Evolutionary conservation across 352 stramenopile species (phyloP).

Genomic region (Pythium sukuiense): DNA sequence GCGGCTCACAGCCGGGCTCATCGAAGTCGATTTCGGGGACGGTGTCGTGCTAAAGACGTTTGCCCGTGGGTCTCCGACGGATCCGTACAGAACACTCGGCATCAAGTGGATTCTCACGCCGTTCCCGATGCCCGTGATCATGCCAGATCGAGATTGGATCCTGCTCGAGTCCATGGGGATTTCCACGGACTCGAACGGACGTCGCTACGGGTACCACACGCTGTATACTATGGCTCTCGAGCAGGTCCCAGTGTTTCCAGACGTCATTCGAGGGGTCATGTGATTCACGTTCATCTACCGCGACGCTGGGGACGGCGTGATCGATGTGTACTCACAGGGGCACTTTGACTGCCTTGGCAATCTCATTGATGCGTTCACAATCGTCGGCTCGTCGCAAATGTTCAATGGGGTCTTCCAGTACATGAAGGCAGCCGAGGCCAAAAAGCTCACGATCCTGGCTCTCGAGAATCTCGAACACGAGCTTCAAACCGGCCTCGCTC

Average conservation of each 20-base stretch:
- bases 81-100: slow-evolving; percentile 51
- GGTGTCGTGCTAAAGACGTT: slow-evolving; percentile 41
- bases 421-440: slow-evolving; percentile 48
- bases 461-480: slow-evolving; percentile 22
- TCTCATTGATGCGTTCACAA: slow-evolving; percentile 29
- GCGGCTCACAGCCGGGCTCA: slow-evolving; percentile 32
- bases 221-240: slow-evolving; percentile 42
- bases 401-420: slow-evolving; percentile 34
- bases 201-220: slow-evolving; percentile 41
- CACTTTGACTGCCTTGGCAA: slow-evolving; percentile 41
- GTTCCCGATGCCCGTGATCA: slow-evolving; percentile 16
- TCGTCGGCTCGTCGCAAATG: slow-evolving; percentile 38
- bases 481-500: not conserved
- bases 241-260: slow-evolving; percentile 40
- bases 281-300: slow-evolving; percentile 45
- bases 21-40: slow-evolving; percentile 31
- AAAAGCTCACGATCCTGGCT: slow-evolving; percentile 54
- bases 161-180: slow-evolving; percentile 50
- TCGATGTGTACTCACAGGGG: slow-evolving; percentile 44
- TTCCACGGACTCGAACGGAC: slow-evolving; percentile 28
- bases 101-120: slow-evolving; percentile 51
- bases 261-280: slow-evolving; percentile 40
- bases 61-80: slow-evolving; percentile 33
- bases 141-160: slow-evolving; percentile 38
- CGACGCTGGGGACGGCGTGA: slow-evolving; percentile 34